phyloP scores from a whole-genome alignment of 164 flowering plant genomes.

The Aristolochia contorta region DNA sequence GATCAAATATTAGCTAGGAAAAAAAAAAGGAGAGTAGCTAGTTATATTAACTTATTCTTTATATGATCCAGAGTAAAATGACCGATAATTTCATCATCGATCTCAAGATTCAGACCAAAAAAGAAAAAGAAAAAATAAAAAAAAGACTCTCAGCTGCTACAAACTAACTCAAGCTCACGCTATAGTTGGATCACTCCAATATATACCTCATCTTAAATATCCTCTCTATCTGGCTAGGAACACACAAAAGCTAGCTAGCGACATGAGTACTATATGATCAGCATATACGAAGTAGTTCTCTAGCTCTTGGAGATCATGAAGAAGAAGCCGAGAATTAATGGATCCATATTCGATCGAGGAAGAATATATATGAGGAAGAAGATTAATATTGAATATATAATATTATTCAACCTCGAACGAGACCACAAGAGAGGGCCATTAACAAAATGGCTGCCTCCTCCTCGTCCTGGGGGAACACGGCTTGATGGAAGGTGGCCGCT shows the following conservation, averaged over 20 bases:
- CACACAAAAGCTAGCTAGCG: neutral
- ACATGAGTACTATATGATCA: neutral
- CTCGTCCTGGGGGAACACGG: conserved; percentile 81
- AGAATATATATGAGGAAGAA: too few relatives aligned
- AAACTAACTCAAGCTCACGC: conserved; percentile 1
- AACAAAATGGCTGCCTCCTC: conserved; percentile 87
- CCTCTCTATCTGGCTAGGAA: conserved; percentile 1
- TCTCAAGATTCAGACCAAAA: neutral
- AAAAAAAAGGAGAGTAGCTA: neutral
- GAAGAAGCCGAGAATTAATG: too few relatives aligned
- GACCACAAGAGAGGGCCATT: conserved; percentile 85
- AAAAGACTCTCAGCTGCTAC: neutral
- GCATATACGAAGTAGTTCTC: too few relatives aligned
- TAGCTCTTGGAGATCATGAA: conserved; percentile 1
- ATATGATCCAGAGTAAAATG: conserved; percentile 1
- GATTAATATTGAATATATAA: too few relatives aligned
- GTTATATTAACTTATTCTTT: neutral
- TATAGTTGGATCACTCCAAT: neutral
- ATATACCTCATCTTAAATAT: conserved; percentile 3
- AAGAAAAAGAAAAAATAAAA: neutral
- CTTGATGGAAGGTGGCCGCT: conserved; percentile 37
- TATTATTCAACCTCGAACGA: conserved; percentile 60
- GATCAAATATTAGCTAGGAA: neutral
- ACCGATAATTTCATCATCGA: conserved; percentile 2
- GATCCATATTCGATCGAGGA: too few relatives aligned